Conservation (phyloP, 208 protist species). For the Trypanosoma congolense region DNA sequence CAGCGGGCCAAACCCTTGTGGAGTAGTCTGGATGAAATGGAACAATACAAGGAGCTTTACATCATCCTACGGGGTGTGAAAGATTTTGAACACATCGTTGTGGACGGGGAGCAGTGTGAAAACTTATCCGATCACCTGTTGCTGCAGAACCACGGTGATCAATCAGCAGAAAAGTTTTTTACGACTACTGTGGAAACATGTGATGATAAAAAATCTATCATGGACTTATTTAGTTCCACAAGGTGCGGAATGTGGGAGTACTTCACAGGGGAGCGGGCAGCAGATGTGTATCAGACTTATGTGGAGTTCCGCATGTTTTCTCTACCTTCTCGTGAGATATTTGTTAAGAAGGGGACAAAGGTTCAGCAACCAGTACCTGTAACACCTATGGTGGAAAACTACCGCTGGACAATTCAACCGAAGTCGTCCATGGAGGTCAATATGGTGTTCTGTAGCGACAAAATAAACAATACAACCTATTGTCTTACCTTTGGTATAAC, state of each 20-base stretch:
- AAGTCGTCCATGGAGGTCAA: slow-evolving; percentile 53
- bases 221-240: background rate
- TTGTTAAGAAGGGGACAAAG: slow-evolving; percentile 31
- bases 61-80: slow-evolving; percentile 5
- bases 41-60: slow-evolving; percentile 24
- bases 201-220: background rate
- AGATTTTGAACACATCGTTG: slow-evolving; percentile 2
- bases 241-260: slow-evolving; percentile 29
- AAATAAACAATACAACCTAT: slow-evolving; percentile 27
- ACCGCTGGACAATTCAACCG: slow-evolving; percentile 81
- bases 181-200: background rate
- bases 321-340: slow-evolving; percentile 51
- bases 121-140: slow-evolving; percentile 5
- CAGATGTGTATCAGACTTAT: background rate
- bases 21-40: slow-evolving; percentile 14
- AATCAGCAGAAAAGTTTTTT: background rate
- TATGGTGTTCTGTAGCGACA: slow-evolving; percentile 80
- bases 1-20: slow-evolving; percentile 7
- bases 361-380: slow-evolving; percentile 13
- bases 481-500: slow-evolving; percentile 77
- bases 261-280: slow-evolving; percentile 23
- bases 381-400: slow-evolving; percentile 53
- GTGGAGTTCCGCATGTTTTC: slow-evolving; percentile 77
- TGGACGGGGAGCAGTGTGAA: slow-evolving; percentile 14
- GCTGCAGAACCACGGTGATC: background rate